Evolutionary conservation across 352 stramenopile genomes (phyloP), one percentile per base, ranked within the genome.

Genomic region (Blastocystis hominis): DNA sequence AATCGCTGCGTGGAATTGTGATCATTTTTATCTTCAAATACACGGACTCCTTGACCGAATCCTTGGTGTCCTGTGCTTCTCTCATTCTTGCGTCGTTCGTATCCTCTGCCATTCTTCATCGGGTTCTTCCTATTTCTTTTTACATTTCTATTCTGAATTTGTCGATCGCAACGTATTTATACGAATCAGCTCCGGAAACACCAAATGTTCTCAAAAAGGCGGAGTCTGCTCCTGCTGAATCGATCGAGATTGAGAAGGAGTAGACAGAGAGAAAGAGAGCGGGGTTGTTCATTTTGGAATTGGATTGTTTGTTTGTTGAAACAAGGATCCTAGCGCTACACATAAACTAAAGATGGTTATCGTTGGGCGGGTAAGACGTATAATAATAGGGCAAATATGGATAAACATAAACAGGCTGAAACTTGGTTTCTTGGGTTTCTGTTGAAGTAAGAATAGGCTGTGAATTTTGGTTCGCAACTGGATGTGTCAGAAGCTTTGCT

Each of bases 61-160:
- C 70, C 42, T 64, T 80, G 24, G 44, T 80, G 38, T 80, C 70
- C 3, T 62, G 70, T 34, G 40, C 47, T 38, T 80, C 70, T 9
- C n/a, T 80, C 24, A 64, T 80, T 36, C 38, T 80, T 3, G 70
- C 70, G 17, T 54, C 70, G 9, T 64, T 80, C 40, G 50, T 80
- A 24, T 59, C 55, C 15, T 17, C 44, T 2, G n/a, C 62, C 40
- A 44, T 80, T 54, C 70, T 40, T 13, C 3, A 63, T 64, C 17
- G 34, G 63, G 63, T 42, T 7, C 24, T 80, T 61, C 44, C 70
- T 63, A 17, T 80, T 2, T 42, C 47, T 5, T 80, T 80, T 42
- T 80, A 62, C 15, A 34, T 80, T 6, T 38, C 70, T n/a, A 47
- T 56, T 15, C 40, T 38, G 62, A 80, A 59, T 34, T 44, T 80